Conservation (phyloP, 495 filamentous ascomycete genomes). For the Daldinia loculata region DNA sequence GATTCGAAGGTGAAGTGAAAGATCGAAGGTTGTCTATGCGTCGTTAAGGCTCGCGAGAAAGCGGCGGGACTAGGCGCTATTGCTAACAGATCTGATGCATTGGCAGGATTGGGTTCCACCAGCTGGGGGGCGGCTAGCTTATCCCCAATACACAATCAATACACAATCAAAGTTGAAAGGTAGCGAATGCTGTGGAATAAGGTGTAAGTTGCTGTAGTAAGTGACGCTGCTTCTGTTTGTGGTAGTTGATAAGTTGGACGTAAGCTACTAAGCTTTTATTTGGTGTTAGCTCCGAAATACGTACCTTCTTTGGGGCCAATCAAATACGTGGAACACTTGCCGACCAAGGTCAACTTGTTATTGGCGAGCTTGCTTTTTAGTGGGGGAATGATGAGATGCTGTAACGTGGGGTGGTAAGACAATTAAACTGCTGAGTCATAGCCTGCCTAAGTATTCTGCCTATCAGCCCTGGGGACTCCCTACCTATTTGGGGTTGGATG, state of each 20-base stretch:
- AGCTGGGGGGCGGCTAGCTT: conserved; percentile 36
- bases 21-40: neutral
- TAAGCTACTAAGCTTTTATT: neutral
- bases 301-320: conserved; percentile 18
- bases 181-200: conserved; percentile 3
- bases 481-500: neutral
- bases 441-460: neutral
- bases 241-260: conserved; percentile 15
- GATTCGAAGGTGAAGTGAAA: conserved; percentile 30
- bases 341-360: conserved; percentile 8
- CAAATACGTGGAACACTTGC: conserved; percentile 10
- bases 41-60: conserved; percentile 14
- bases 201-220: conserved; percentile 5
- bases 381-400: conserved; percentile 5
- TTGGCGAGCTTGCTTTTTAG: conserved; percentile 12
- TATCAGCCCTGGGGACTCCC: too few species aligned
- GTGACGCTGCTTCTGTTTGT: conserved; percentile 15
- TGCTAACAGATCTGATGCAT: conserved; percentile 43
- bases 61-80: conserved; percentile 43
- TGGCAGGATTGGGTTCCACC: conserved; percentile 58
- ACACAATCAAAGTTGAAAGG: conserved; percentile 1
- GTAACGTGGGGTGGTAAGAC: neutral
- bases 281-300: conserved; percentile 11
- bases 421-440: conserved; percentile 26
- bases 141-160: conserved; percentile 12